These are phyloP conservation scores for Aegilops umbellulata DNA, from an alignment of 176 grass and related monocot species.

Conservation along the genomic window DNA sequence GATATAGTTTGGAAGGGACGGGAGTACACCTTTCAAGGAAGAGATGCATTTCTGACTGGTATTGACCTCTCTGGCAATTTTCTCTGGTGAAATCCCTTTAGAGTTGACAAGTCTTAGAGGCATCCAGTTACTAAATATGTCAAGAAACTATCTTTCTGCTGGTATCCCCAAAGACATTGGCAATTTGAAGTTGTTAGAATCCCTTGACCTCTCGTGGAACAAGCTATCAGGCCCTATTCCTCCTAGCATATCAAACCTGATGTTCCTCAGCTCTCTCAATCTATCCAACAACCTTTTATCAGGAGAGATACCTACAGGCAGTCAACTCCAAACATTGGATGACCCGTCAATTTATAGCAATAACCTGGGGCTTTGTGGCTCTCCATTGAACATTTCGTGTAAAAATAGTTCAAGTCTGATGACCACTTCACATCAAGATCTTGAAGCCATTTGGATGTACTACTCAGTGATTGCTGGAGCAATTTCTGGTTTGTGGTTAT, in stretches of 20 bases:
- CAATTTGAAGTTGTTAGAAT: neutral
- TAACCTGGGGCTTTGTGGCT: neutral
- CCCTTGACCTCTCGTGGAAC: constrained; percentile 2
- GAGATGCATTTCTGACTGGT: no score
- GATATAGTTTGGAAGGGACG: no score
- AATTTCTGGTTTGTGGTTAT: neutral
- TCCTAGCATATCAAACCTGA: neutral
- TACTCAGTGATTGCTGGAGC: neutral
- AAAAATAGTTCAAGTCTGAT: neutral
- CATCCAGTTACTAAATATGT: no score
- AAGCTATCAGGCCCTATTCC: neutral
- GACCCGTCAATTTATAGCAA: neutral
- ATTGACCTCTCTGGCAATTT: no score
- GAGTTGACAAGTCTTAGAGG: no score
- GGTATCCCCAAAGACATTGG: no score
- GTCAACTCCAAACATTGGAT: neutral
- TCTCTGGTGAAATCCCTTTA: no score
- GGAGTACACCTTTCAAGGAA: no score
- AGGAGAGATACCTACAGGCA: neutral
- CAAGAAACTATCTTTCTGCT: no score
- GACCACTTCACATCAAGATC: neutral
- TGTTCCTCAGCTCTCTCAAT: neutral
- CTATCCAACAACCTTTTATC: neutral
- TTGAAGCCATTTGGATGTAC: neutral
- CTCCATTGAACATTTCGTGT: neutral